Base-by-base conservation (phyloP, 2,329 filamentous ascomycete genomes). In the Tolypocladium endophyticum region DNA sequence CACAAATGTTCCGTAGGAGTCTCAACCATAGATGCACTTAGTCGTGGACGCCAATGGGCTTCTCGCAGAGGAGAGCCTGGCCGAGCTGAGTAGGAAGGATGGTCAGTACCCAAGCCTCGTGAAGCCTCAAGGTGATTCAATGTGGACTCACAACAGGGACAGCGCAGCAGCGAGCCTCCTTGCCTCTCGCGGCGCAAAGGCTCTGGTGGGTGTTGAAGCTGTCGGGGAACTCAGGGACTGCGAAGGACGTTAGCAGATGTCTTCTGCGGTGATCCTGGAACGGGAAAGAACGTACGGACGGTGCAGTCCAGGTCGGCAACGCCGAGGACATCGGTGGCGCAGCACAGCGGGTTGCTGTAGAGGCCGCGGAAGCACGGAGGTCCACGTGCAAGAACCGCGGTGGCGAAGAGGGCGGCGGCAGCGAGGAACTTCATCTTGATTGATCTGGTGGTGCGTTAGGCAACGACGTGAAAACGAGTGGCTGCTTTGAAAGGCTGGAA, bases 391-490 rank as follows among this genome's bases (percentile, higher is more conserved):
- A 58, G n/a, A 18, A 53, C 30, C 36, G 58, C 47, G 41, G 59
- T 38, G 23, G 54, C 28, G 54, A 62, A 20, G 59, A 62, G 38
- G 28, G 61, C 53, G 38, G 56, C 47, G 45, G 57, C 35, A 20
- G 52, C n/a, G 45, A 62, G 50, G 59, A 58, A 45, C 59, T 62
- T 55, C 61, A 62, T 62, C 36, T 62, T 57, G 56, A 38, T 28
- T 53, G 30, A 3, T 23, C 36, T 53, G 20, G 50, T 23, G 50
- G 30, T 53, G 50, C 30, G 30, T n/a, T 35, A 20, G 28, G 16
- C 5, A 33, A 53, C 20, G 50, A 35, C 20, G 16, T n/a, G 18
- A n/a, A 33, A 53, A n/a, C 7, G 47, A 53, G 47, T 33, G 47
- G 47, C 50, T 53, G 18, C 28, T 33, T 53, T 53, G 25, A 55